Percentiles rank a stretch among this genome's conserved stretches.
phyloP scores from a whole-genome alignment of 139 green algal species.

The Monoraphidium neglectum region DNA sequence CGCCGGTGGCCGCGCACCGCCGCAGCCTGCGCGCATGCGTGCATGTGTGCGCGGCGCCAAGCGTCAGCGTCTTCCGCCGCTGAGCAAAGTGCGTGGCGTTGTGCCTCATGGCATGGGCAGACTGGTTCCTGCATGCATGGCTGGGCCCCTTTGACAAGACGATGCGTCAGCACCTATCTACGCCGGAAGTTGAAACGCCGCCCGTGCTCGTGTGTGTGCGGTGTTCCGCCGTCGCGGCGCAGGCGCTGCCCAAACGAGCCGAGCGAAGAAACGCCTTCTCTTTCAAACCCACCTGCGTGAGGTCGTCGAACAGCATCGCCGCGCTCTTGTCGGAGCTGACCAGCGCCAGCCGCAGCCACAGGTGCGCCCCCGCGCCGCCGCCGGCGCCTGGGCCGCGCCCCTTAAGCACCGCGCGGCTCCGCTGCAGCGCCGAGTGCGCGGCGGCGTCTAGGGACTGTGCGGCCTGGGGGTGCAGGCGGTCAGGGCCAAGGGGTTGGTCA shows the following conservation, averaged over 20 bases:
- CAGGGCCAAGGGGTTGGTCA: slow-evolving; percentile 23
- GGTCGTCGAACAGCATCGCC: slow-evolving; percentile 61
- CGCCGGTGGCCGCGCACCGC: slow-evolving; percentile 16
- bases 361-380: slow-evolving; percentile 44
- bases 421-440: slow-evolving; percentile 43
- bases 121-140: too few relatives aligned
- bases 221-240: too few relatives aligned
- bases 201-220: too few relatives aligned
- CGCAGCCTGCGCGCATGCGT: slow-evolving; percentile 34
- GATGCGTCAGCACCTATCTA: too few relatives aligned
- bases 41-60: neutral
- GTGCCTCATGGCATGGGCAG: too few relatives aligned
- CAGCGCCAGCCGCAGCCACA: slow-evolving; percentile 56
- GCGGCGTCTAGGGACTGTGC: slow-evolving; percentile 24
- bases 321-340: slow-evolving; percentile 43
- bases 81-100: too few relatives aligned
- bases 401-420: slow-evolving; percentile 40
- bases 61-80: too few relatives aligned
- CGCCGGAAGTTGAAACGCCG: too few relatives aligned
- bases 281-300: slow-evolving; percentile 39
- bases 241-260: too few relatives aligned
- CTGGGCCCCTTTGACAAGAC: too few relatives aligned
- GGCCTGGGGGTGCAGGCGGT: neutral
- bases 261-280: too few relatives aligned
- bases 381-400: slow-evolving; percentile 1